Evolutionary conservation across 1,284 basidiomycete genomes (phyloP).

Genomic region (Melanopsichium pennsylvanicum): DNA sequence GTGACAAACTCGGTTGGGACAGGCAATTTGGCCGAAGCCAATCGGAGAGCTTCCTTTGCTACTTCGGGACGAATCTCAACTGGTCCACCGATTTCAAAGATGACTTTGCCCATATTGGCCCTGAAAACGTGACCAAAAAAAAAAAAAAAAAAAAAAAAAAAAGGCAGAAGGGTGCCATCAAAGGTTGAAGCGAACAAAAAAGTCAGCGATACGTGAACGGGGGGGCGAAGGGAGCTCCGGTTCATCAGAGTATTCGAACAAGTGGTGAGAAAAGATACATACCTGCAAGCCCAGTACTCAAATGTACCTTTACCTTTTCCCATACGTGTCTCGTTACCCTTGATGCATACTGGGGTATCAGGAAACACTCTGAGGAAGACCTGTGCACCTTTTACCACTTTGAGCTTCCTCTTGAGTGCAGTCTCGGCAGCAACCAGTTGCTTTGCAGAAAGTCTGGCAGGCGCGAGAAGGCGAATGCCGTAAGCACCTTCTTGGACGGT

Average conservation of each 20-base stretch:
- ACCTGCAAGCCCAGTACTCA: conserved; percentile 96
- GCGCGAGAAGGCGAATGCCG: conserved; percentile 87
- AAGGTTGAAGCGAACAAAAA: no score
- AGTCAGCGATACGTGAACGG: no score
- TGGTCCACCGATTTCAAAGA: conserved; percentile 91
- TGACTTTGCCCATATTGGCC: conserved; percentile 87
- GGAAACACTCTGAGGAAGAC: conserved; percentile 91
- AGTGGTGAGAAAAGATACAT: conserved; percentile 58
- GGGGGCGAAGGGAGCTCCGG: no score
- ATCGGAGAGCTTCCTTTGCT: conserved; percentile 86
- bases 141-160: no score
- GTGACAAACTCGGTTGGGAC: conserved; percentile 88
- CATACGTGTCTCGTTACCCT: conserved; percentile 99
- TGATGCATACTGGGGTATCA: conserved; percentile 95
- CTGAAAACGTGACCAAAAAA: conserved; percentile 67
- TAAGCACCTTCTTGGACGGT: conserved; percentile 89
- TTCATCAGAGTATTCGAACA: no score
- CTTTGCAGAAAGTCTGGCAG: conserved; percentile 85
- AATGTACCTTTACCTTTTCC: conserved; percentile 98
- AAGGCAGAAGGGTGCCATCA: no score
- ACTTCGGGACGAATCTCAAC: conserved; percentile 86
- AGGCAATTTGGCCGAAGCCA: conserved; percentile 89
- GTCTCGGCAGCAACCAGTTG: conserved; percentile 87
- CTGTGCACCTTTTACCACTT: conserved; percentile 87
- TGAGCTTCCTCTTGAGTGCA: conserved; percentile 88